Conservation (phyloP, 805 yeast genomes). For the Metschnikowia shivogae region DNA sequence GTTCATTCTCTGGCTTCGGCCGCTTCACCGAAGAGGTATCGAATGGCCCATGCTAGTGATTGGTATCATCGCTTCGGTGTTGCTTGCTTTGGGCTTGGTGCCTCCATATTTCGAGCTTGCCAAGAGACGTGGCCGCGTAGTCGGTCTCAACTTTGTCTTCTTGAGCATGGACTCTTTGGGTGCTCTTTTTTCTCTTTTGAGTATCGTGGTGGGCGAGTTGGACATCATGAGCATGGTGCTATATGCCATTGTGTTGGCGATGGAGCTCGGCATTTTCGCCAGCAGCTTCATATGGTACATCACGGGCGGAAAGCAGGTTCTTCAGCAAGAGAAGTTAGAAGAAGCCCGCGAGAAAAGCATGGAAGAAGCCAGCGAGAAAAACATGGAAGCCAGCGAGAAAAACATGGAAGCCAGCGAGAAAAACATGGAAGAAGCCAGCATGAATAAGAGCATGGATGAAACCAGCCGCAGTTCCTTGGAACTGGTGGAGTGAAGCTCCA, state of each 20-base stretch:
- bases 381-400: not conserved
- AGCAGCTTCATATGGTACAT: slow-evolving; percentile 69
- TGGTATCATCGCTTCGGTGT: slow-evolving; percentile 75
- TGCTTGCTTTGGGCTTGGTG: slow-evolving; percentile 70
- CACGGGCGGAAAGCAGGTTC: slow-evolving; percentile 27
- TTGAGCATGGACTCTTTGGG: slow-evolving; percentile 74
- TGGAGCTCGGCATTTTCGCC: slow-evolving; percentile 73
- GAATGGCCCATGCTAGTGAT: slow-evolving; percentile 77
- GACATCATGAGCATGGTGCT: slow-evolving; percentile 79
- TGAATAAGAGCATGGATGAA: not conserved
- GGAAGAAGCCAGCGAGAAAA: too few relatives aligned
- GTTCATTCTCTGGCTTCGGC: slow-evolving; percentile 65
- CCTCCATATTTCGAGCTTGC: slow-evolving; percentile 88
- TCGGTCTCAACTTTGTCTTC: slow-evolving; percentile 84
- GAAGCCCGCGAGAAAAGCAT: not conserved
- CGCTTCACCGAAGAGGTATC: slow-evolving; percentile 45
- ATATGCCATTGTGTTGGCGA: slow-evolving; percentile 64
- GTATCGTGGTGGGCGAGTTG: slow-evolving; percentile 51
- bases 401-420: not conserved
- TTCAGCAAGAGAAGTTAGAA: slow-evolving; percentile 23
- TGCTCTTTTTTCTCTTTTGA: slow-evolving; percentile 67
- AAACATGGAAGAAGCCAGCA: slow-evolving; percentile 2
- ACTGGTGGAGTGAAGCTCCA: not conserved
- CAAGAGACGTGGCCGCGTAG: slow-evolving; percentile 76
- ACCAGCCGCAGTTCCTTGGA: not conserved